A percentile compares a stretch with the other conserved stretches of the same genome.
Evolutionary conservation across 768 basidiomycete species (phyloP).

Genomic region (Pulveroboletus frians): DNA sequence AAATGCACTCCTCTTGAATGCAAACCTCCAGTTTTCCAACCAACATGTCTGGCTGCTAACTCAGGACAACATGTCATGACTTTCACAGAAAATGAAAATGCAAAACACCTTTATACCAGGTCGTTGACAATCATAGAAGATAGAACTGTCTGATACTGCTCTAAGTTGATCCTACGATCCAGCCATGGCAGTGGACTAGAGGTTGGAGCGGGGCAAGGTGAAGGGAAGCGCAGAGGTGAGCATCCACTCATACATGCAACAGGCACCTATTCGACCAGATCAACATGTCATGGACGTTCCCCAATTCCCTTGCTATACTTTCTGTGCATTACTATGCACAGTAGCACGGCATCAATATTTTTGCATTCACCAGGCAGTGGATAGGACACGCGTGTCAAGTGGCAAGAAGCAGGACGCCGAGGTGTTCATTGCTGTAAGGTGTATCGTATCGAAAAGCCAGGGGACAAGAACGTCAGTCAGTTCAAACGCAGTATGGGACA

Average conservation of each 20-base stretch:
- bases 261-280: slow-evolving; percentile 67
- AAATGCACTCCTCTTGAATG: too few relatives aligned
- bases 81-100: too few relatives aligned
- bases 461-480: slow-evolving; percentile 48
- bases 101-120: too few relatives aligned
- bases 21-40: too few relatives aligned
- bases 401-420: slow-evolving; percentile 75
- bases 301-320: slow-evolving; percentile 61
- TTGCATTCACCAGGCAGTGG: slow-evolving; percentile 63
- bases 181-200: neutral
- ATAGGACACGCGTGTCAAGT: slow-evolving; percentile 65
- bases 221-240: neutral
- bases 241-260: slow-evolving; percentile 4
- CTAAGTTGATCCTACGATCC: slow-evolving; percentile 10
- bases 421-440: slow-evolving; percentile 39
- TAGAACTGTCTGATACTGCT: too few relatives aligned
- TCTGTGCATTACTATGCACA: slow-evolving; percentile 76
- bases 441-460: neutral
- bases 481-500: slow-evolving; percentile 77
- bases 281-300: slow-evolving; percentile 17
- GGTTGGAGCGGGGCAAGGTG: neutral
- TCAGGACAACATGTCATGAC: too few relatives aligned
- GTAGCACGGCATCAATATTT: slow-evolving; percentile 57
- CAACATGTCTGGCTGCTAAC: too few relatives aligned
- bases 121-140: too few relatives aligned